Conservation (phyloP, 2,329 filamentous ascomycete genomes). For the Cordyceps cicadae region DNA sequence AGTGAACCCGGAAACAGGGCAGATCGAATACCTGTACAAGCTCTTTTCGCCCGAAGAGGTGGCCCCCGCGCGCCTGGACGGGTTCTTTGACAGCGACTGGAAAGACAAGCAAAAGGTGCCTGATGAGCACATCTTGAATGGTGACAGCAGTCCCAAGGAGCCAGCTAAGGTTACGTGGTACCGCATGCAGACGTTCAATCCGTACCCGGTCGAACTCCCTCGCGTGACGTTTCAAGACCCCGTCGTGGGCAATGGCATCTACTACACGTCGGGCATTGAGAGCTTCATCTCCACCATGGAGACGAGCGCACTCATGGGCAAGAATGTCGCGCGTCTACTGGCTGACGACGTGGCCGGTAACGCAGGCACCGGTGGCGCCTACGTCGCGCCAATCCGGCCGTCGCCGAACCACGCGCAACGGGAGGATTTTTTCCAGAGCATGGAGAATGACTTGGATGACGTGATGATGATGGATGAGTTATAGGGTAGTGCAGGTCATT, state of each 20-base stretch:
- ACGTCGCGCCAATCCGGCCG: not conserved
- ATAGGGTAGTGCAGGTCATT: not conserved
- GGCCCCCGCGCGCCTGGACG: slow-evolving; percentile 44
- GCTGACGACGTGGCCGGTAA: slow-evolving; percentile 46
- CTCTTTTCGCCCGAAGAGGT: slow-evolving; percentile 52
- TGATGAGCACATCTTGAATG: slow-evolving; percentile 27
- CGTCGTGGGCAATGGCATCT: slow-evolving; percentile 57
- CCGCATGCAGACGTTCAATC: slow-evolving; percentile 67
- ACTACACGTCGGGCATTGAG: slow-evolving; percentile 72
- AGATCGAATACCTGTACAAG: slow-evolving; percentile 54
- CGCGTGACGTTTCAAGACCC: slow-evolving; percentile 81
- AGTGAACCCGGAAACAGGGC: slow-evolving; percentile 48
- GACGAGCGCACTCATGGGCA: slow-evolving; percentile 85
- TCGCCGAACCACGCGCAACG: not conserved
- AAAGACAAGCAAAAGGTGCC: slow-evolving; percentile 31
- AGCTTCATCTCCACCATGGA: slow-evolving; percentile 98
- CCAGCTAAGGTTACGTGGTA: slow-evolving; percentile 58
- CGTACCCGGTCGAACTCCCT: slow-evolving; percentile 79
- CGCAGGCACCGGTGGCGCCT: slow-evolving; percentile 12
- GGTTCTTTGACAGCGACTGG: slow-evolving; percentile 41
- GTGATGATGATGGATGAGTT: slow-evolving; percentile 14
- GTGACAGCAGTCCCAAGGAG: slow-evolving; percentile 22
- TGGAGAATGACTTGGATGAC: slow-evolving; percentile 12
- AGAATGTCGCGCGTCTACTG: slow-evolving; percentile 68
- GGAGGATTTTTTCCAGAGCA: slow-evolving; percentile 13